Evolutionary conservation across 2,329 filamentous ascomycete genomes (phyloP), one percentile per base, ranked within the genome.

Genomic region (Aspergillus novoparasiticus): DNA sequence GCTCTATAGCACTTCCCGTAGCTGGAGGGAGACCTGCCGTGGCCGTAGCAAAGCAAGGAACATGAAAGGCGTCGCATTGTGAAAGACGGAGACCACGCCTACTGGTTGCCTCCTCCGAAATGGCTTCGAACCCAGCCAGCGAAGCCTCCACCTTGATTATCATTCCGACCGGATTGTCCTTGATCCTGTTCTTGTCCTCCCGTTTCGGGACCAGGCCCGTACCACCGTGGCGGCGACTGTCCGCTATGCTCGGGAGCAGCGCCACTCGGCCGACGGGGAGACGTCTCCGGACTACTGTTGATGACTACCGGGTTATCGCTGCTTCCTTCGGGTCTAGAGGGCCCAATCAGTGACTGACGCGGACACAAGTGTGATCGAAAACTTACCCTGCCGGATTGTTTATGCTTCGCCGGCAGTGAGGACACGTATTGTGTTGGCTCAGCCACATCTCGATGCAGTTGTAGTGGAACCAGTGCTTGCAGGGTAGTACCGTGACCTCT

Each of bases 391-490:
- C 62, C 64, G 61, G 63, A 46, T 64, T 59, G 60, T 70, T 70
- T 36, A 82, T 81, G 34, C 76, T 71, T 51, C 76, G 76, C 46
- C 81, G 77, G 60, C 81, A 83, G 64, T 83, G 81, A 5, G 94
- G 94, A 71, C 94, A 98, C 0, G 94, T 97, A 71, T 97, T 93
- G 77, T 97, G 94, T 77, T 96, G 91, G 71, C 86, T 87, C 58
- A 98, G 80, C 94, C 94, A 98, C 57, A 91, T 83, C 28, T 88
- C 85, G 39, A 95, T 91, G 71, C 94, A 98, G 30, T 86, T 82
- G 62, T 89, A 89, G 73, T 97, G 94, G 76, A 97, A 98, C 92
- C 93, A 97, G 74, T 99, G 95, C 63, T 88, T 90, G 79, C 95
- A 99, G 0, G 93, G 93, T 57, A 99, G 79, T 53, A 89, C 85